Evolutionary conservation across 495 filamentous ascomycete genomes (phyloP), one percentile per base, ranked within the genome.

Genomic region (Penicillium tannophilum): DNA sequence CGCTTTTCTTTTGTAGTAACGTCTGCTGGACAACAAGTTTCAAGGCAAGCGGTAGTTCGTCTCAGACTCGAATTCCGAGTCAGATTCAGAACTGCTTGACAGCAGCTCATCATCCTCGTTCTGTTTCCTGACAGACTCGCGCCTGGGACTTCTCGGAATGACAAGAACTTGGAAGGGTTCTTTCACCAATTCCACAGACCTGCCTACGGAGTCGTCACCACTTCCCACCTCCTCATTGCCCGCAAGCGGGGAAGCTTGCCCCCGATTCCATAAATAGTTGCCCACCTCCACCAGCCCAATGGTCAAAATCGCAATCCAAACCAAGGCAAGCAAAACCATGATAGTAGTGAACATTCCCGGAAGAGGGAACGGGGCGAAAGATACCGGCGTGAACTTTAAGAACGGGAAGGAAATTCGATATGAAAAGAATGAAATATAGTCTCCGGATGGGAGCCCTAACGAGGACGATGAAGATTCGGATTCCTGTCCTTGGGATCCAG

Each of bases 221-320:
- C 55, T 23, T 12, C n/a, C 14, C 46, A 31, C 45, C 5, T 56
- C 41, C 12, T 58, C 39, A 23, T 33, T 47, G 42, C 16, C 19
- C 3, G 24, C 47, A 43, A 47, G 30, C 23, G 4, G 19, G 3
- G 55, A 31, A 6, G 31, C 20, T 26, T 3, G 31, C 24, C 41
- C 43, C 20, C 52, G 49, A 20, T 55, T 59, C 64, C 65, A 72
- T 14, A 70, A 10, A 45, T 62, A 63, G 44, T 59, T 66, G 0
- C 58, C 63, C 17, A 66, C 39, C 44, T 72, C 71, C 6, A 72
- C 58, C 30, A 74, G 9, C 3, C 61, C 67, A 39, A 74, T 58
- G 3, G 55, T 60, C 9, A 74, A 50, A 7, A 74, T 62, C 2
- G 64, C 63, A 39, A 74, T 39, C 69, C 69, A 70, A 1, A 69